phyloP scores from a whole-genome alignment of 2,329 filamentous ascomycete species.

The Alternaria panax region DNA sequence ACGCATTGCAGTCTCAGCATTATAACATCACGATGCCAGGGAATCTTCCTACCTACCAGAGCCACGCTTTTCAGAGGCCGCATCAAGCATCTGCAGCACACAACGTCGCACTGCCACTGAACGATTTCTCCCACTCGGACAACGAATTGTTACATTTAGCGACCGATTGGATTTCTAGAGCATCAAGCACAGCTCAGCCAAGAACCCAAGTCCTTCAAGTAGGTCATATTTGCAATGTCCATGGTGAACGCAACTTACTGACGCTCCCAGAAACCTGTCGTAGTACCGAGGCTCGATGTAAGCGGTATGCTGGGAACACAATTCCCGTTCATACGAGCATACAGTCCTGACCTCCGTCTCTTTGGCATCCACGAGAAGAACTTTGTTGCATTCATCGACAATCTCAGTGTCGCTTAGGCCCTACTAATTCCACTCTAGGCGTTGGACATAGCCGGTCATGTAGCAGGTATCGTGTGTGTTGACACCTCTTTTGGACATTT shows the following conservation, averaged over 20 bases:
- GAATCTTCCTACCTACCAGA: neutral
- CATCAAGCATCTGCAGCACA: neutral
- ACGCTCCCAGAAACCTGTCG: neutral
- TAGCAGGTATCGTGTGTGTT: too few relatives aligned
- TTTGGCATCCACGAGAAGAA: neutral
- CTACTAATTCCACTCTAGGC: neutral
- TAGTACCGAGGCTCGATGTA: neutral
- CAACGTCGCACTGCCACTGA: neutral
- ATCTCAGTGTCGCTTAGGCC: neutral
- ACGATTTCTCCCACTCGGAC: neutral
- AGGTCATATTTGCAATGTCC: neutral
- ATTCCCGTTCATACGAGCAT: neutral
- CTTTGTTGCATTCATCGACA: neutral
- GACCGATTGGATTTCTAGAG: neutral
- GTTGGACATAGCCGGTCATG: neutral
- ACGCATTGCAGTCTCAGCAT: neutral
- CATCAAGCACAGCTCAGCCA: neutral
- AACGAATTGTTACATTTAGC: neutral
- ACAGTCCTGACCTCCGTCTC: neutral
- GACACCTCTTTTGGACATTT: too few relatives aligned
- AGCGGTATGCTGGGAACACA: neutral
- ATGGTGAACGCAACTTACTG: neutral
- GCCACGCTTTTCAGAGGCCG: neutral
- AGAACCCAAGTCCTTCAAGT: neutral
- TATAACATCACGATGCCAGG: neutral